These are phyloP conservation scores for Talaromyces sp. DNA, from an alignment of 2,329 filamentous ascomycete species.

Conservation along the genomic window DNA sequence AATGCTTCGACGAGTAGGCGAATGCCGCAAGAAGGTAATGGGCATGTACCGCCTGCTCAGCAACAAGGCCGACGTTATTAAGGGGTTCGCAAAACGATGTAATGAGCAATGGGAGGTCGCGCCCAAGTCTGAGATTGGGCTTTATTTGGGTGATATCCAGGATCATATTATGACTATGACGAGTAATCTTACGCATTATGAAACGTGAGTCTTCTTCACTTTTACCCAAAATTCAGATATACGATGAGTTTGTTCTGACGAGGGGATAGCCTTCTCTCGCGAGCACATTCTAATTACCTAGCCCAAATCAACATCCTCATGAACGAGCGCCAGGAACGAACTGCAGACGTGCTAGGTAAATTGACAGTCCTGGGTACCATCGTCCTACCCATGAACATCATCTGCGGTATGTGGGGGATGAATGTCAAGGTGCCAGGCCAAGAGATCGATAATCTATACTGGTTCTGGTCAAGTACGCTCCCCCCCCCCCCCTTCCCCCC, in stretches of 20 bases:
- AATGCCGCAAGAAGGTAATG: constrained; percentile 97
- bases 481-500: background rate
- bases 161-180: constrained; percentile 99
- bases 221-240: background rate
- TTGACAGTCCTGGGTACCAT: constrained; percentile 95
- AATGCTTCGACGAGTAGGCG: constrained; percentile 88
- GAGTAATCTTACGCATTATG: constrained; percentile 89
- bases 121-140: constrained; percentile 89
- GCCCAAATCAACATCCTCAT: constrained; percentile 98
- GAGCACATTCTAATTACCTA: constrained; percentile 95
- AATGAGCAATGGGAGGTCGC: constrained; percentile 98
- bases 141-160: constrained; percentile 97
- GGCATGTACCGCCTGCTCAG: constrained; percentile 85
- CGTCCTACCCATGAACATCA: constrained; percentile 97
- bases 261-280: constrained; percentile 69
- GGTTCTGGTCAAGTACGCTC: constrained; percentile 63
- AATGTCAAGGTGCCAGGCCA: constrained; percentile 96
- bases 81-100: constrained; percentile 96
- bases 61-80: constrained; percentile 98
- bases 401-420: constrained; percentile 98
- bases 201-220: constrained; percentile 64
- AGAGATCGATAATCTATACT: constrained; percentile 70
- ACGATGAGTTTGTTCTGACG: background rate
- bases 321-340: constrained; percentile 96
- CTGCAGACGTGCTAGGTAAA: constrained; percentile 89